Percentiles rank a stretch among this genome's conserved stretches.
These are phyloP conservation scores for Psilocybe subaeruginosa DNA, from an alignment of 768 basidiomycete genomes.

Conservation along the genomic window DNA sequence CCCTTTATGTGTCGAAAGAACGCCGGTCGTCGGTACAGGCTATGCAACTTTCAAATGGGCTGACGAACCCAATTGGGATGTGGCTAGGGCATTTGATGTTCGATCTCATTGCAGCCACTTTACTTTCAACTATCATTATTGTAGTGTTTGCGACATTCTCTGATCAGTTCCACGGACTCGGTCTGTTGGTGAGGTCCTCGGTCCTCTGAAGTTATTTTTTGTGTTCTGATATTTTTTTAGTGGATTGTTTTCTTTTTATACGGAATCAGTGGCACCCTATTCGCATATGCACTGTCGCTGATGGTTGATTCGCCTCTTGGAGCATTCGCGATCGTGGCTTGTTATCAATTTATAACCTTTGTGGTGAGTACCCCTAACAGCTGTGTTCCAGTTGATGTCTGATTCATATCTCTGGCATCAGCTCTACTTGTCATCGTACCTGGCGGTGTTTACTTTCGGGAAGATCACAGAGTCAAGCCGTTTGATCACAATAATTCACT, in stretches of 20 bases:
- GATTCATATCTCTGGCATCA: neutral
- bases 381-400: neutral
- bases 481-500: conserved; percentile 70
- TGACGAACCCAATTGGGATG: conserved; percentile 68
- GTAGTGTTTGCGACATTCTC: conserved; percentile 61
- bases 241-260: conserved; percentile 76
- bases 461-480: conserved; percentile 53
- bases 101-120: conserved; percentile 61
- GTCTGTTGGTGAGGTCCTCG: conserved; percentile 22
- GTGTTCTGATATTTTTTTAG: conserved; percentile 34
- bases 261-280: conserved; percentile 67
- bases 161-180: conserved; percentile 70
- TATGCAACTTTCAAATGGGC: conserved; percentile 81
- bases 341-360: conserved; percentile 74
- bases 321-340: conserved; percentile 74
- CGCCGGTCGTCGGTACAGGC: conserved; percentile 74
- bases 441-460: conserved; percentile 76
- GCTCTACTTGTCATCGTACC: conserved; percentile 65
- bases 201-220: neutral
- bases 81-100: conserved; percentile 83
- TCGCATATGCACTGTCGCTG: conserved; percentile 68
- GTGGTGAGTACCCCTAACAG: conserved; percentile 50
- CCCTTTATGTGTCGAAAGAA: conserved; percentile 76
- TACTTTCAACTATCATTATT: conserved; percentile 65
- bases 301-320: conserved; percentile 66